Conservation (phyloP, 768 basidiomycete species). For the Boletellus ananas region DNA sequence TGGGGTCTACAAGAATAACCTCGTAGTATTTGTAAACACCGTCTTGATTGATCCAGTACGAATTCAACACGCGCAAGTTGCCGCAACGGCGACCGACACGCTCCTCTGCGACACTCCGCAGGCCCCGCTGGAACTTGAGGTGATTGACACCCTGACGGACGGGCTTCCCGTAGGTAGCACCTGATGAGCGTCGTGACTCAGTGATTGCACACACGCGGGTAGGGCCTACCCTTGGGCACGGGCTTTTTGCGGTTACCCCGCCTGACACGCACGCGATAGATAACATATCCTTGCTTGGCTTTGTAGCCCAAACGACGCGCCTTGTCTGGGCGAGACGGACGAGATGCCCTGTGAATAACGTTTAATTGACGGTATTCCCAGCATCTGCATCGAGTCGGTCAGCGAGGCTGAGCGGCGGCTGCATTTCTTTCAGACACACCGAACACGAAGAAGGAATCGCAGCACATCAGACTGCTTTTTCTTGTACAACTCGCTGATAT, state of each 20-base stretch:
- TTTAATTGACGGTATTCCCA: slow-evolving; percentile 99
- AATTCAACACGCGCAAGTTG: slow-evolving; percentile 94
- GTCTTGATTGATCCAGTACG: slow-evolving; percentile 99
- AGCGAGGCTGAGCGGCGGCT: neutral
- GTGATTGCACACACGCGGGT: neutral
- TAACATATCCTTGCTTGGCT: slow-evolving; percentile 98
- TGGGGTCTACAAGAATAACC: slow-evolving; percentile 96
- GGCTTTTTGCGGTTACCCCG: slow-evolving; percentile 99
- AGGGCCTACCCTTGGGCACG: slow-evolving; percentile 81
- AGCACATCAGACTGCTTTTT: slow-evolving; percentile 98
- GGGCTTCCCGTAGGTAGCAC: slow-evolving; percentile 98
- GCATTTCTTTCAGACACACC: slow-evolving; percentile 45
- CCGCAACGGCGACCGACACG: slow-evolving; percentile 95
- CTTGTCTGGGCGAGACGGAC: slow-evolving; percentile 98
- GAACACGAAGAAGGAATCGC: slow-evolving; percentile 95
- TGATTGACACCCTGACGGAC: slow-evolving; percentile 99
- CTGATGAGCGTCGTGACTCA: slow-evolving; percentile 37
- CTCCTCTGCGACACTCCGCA: slow-evolving; percentile 94
- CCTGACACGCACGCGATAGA: slow-evolving; percentile 97
- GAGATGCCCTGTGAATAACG: slow-evolving; percentile 96
- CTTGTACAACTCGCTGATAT: slow-evolving; percentile 96
- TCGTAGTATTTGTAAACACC: slow-evolving; percentile 99
- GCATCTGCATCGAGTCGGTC: slow-evolving; percentile 50
- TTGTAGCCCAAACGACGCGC: slow-evolving; percentile 98
- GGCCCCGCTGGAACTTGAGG: slow-evolving; percentile 93